Evolutionary conservation across 305 asterid genomes (phyloP).

Genomic region (Ilex paraguariensis): DNA sequence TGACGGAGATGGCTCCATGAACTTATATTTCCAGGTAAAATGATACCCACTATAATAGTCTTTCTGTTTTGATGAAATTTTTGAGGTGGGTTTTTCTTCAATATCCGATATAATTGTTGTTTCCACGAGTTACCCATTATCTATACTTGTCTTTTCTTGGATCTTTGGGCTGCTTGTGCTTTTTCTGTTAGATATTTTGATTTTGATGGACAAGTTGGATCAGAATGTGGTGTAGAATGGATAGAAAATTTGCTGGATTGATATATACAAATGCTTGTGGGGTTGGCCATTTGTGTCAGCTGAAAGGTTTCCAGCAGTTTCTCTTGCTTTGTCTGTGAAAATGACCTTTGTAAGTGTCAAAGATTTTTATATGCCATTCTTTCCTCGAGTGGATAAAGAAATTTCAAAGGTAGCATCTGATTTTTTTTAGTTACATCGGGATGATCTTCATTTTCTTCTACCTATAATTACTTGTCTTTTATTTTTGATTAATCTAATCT

Average conservation of each 20-base stretch:
- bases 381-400: slow-evolving; percentile 6
- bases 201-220: slow-evolving; percentile 3
- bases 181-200: neutral
- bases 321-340: slow-evolving; percentile 20
- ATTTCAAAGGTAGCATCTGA: slow-evolving; percentile 13
- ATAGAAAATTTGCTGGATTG: slow-evolving; percentile 17
- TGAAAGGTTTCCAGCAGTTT: slow-evolving; percentile 17
- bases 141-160: neutral
- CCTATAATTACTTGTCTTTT: slow-evolving; percentile 16
- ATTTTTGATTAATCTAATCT: slow-evolving; percentile 7
- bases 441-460: slow-evolving; percentile 10
- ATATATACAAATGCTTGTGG: slow-evolving; percentile 13
- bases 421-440: slow-evolving; percentile 12
- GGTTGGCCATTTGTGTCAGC: slow-evolving; percentile 5
- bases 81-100: neutral
- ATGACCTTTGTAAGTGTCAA: slow-evolving; percentile 13
- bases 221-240: slow-evolving; percentile 25
- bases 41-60: too few species aligned
- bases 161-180: neutral
- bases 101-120: neutral
- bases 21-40: too few species aligned
- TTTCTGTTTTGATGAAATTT: too few species aligned
- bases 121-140: neutral
- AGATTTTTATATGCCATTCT: slow-evolving; percentile 9
- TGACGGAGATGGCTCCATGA: too few species aligned